Conservation (phyloP, 2,329 filamentous ascomycete genomes). For the Diaporthe humulicola region DNA sequence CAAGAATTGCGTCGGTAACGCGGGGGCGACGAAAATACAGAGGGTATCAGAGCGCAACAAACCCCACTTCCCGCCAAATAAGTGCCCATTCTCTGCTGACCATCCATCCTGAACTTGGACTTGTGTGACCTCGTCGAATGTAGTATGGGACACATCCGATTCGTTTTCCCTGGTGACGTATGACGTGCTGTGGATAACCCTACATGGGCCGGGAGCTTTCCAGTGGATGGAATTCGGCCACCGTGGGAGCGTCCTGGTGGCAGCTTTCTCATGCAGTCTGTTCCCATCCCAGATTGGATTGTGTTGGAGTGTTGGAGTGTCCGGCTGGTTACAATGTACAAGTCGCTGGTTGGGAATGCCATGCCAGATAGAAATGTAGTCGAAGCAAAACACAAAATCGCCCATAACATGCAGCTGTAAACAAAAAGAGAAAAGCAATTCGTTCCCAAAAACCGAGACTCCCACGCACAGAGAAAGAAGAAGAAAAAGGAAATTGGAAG, state of each 20-base stretch:
- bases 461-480: conserved; percentile 34
- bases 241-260: neutral
- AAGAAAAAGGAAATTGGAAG: neutral
- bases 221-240: neutral
- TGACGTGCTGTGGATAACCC: neutral
- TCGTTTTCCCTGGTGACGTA: neutral
- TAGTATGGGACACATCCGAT: neutral
- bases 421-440: conserved; percentile 27
- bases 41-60: conserved; percentile 37
- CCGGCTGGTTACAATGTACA: neutral
- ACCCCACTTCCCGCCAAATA: conserved; percentile 4
- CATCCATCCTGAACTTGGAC: neutral
- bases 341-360: conserved; percentile 24
- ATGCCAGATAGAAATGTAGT: conserved; percentile 26
- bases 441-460: conserved; percentile 36
- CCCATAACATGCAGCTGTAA: conserved; percentile 35
- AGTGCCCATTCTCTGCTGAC: conserved; percentile 14
- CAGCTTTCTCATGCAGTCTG: neutral
- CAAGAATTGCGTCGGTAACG: conserved; percentile 9
- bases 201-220: neutral
- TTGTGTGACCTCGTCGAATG: conserved; percentile 6
- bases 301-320: neutral
- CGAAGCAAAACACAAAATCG: conserved; percentile 23
- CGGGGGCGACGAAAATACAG: conserved; percentile 20
- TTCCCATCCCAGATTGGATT: neutral